phyloP scores from a whole-genome alignment of 2,329 filamentous ascomycete species.

The Colletotrichum graminicola region DNA sequence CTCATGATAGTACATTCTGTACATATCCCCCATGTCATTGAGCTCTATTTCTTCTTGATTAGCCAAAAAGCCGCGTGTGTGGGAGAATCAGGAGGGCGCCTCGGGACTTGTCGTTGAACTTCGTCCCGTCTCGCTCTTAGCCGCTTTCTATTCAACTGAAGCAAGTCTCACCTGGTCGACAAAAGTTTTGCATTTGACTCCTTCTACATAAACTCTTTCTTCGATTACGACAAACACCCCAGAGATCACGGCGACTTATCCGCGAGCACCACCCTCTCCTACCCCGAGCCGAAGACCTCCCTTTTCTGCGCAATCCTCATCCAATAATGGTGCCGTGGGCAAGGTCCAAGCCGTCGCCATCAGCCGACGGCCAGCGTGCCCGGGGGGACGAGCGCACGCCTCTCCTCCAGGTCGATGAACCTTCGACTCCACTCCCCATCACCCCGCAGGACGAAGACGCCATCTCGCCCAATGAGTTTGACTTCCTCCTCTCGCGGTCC shows the following conservation, averaged over 20 bases:
- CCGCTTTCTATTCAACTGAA: background rate
- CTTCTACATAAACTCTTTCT: background rate
- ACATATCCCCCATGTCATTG: constrained; percentile 9
- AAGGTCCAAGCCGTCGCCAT: background rate
- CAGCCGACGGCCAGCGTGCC: background rate
- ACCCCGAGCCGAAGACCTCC: background rate
- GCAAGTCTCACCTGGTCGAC: background rate
- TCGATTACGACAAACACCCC: background rate
- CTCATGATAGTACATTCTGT: constrained; percentile 18
- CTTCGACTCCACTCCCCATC: constrained; percentile 38
- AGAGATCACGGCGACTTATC: constrained; percentile 3
- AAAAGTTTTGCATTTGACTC: background rate
- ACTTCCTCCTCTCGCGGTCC: constrained; percentile 55
- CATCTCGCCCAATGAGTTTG: constrained; percentile 53
- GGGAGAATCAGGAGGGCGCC: background rate
- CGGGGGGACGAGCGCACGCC: constrained; percentile 30
- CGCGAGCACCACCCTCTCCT: background rate
- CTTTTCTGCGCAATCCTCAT: too few species aligned
- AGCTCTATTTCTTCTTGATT: background rate
- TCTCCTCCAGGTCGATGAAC: constrained; percentile 22
- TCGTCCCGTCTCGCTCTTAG: background rate
- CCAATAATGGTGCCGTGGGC: constrained; percentile 17
- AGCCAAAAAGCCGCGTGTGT: background rate
- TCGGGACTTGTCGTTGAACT: background rate
- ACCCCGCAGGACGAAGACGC: constrained; percentile 42